Percentiles rank a stretch among this genome's conserved stretches.
Conservation (phyloP, 2,329 filamentous ascomycete genomes). For the Phaeosphaeriaceae sp. region DNA sequence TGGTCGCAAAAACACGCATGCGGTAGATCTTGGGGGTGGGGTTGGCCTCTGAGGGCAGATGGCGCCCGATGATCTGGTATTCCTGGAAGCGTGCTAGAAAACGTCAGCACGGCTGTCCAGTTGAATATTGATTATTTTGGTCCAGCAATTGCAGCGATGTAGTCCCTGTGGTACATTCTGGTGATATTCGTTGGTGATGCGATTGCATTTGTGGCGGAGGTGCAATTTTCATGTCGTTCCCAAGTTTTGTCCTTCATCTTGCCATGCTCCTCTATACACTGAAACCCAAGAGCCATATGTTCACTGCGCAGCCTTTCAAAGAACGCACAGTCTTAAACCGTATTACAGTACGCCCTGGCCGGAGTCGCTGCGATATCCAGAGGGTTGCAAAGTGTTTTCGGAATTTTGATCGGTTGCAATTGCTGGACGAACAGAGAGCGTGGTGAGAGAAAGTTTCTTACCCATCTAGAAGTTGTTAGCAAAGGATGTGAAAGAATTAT, state of each 20-base stretch:
- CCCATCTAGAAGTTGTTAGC: constrained; percentile 62
- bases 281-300: not conserved
- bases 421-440: constrained; percentile 30
- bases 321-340: no score
- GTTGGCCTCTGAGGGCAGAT: constrained; percentile 97
- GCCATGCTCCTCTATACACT: not conserved
- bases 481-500: constrained; percentile 9
- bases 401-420: constrained; percentile 41
- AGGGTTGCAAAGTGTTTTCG: constrained; percentile 22
- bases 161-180: not conserved
- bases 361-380: constrained; percentile 7
- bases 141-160: constrained; percentile 39
- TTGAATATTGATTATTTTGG: constrained; percentile 1
- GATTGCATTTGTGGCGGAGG: constrained; percentile 1
- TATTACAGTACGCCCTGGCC: not conserved
- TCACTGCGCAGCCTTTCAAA: not conserved
- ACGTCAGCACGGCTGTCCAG: constrained; percentile 36
- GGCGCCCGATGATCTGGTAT: constrained; percentile 99
- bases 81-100: constrained; percentile 94
- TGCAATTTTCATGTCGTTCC: not conserved
- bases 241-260: not conserved
- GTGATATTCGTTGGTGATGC: not conserved
- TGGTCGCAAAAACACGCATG: constrained; percentile 99
- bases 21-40: constrained; percentile 98
- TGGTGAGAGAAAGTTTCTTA: constrained; percentile 55